Base-by-base conservation (phyloP, 805 yeast genomes). In the Schwanniomyces yamadae region DNA sequence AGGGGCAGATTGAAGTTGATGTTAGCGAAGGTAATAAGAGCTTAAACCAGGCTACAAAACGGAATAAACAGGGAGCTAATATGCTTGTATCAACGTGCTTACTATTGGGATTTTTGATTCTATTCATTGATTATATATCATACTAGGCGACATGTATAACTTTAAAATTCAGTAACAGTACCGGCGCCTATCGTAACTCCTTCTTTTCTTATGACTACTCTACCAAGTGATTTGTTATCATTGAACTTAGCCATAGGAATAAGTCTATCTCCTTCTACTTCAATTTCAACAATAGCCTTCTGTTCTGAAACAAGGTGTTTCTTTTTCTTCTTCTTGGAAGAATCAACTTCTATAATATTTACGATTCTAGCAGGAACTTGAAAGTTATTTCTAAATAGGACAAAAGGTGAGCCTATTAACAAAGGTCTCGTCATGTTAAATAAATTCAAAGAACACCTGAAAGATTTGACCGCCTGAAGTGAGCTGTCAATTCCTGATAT, bases 321-420 rank as follows among this genome's bases (percentile, higher is more conserved):
- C 41, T 61, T 54, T 36, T 77, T 69, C 39, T 80, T 78, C 45
- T 63, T 70, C 32, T 47, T 50, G 5, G 46, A 40, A 14, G 58
- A 56, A 5, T 47, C 49, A 11, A 58, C 46, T 21, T 44, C 52
- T 11, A 63, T 34, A 46, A 80, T 70, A 41, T 73, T 73, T 28
- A 69, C 51, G 14, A 89, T 63, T 44, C 80, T 74, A 4, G 88
- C 88, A 1, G 93, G 86, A 27, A 78, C 76, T 28, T 82, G 78
- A 17, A 78, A 71, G 39, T 86, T 80, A 43, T 90, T 89, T 41
- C 90, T 73, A 60, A 89, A 88, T 34, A 87, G 57, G 26, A 87
- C 75, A 45, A 88, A 72, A 26, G 90, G 82, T 0, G 95, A 73
- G 6, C 97, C 96, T 10, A 82, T 80, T 26, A 89, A 62, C 30